phyloP scores from a whole-genome alignment of 1,284 basidiomycete genomes.

The Macrocystidia cucumis region DNA sequence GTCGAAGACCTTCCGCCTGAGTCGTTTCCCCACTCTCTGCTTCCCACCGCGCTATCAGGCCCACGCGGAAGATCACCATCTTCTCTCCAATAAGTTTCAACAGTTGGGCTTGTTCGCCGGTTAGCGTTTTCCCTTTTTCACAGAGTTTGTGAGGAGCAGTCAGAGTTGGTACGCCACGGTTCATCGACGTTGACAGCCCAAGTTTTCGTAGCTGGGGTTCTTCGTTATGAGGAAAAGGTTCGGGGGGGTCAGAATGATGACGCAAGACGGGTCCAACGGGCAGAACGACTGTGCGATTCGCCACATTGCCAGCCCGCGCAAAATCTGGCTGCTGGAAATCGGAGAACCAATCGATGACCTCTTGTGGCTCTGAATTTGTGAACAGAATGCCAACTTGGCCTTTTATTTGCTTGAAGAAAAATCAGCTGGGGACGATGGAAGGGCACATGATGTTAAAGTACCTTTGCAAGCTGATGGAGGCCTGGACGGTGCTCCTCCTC shows the following conservation, averaged over 20 bases:
- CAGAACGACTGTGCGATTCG: slow-evolving; percentile 70
- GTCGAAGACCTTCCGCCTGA: slow-evolving; percentile 40
- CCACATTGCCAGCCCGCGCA: slow-evolving; percentile 82
- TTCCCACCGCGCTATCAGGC: slow-evolving; percentile 70
- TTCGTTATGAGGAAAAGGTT: slow-evolving; percentile 93
- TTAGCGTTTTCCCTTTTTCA: slow-evolving; percentile 74
- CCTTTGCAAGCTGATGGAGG: slow-evolving; percentile 74
- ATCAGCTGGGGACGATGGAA: slow-evolving; percentile 3
- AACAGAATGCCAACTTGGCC: slow-evolving; percentile 93
- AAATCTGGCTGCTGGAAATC: slow-evolving; percentile 89
- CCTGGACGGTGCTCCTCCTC: slow-evolving; percentile 86
- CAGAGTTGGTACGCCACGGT: slow-evolving; percentile 85
- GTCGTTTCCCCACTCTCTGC: slow-evolving; percentile 62
- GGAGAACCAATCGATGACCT: slow-evolving; percentile 93
- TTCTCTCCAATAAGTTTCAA: slow-evolving; percentile 83
- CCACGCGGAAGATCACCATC: slow-evolving; percentile 79
- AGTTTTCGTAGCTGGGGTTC: slow-evolving; percentile 93
- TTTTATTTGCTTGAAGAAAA: slow-evolving; percentile 72
- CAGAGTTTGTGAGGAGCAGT: slow-evolving; percentile 81
- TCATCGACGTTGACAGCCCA: slow-evolving; percentile 82
- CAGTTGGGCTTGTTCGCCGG: slow-evolving; percentile 81
- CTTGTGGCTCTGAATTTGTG: slow-evolving; percentile 81
- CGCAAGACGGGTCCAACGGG: slow-evolving; percentile 72
- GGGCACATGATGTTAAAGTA: slow-evolving; percentile 20
- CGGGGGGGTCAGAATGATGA: slow-evolving; percentile 65